phyloP scores from a whole-genome alignment of 139 green algal genomes.

The Chlorella vulgaris region DNA sequence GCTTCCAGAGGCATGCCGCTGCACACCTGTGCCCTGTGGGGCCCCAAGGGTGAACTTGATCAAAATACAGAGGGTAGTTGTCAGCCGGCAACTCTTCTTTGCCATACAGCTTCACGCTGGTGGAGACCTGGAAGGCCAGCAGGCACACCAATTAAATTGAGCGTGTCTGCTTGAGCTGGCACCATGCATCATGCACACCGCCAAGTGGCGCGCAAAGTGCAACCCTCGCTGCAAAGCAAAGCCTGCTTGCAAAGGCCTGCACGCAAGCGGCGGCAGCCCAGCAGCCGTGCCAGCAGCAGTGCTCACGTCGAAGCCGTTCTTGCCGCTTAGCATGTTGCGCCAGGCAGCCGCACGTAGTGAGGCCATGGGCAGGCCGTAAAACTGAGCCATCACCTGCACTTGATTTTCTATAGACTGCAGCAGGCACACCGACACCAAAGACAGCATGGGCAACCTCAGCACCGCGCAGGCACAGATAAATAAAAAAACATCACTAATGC shows the following conservation, averaged over 20 bases:
- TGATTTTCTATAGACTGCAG: slow-evolving; percentile 14
- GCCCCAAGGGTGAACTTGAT: slow-evolving; percentile 14
- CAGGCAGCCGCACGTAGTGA: slow-evolving; percentile 8
- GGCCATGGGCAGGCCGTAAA: slow-evolving; percentile 14
- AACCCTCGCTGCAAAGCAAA: too few species aligned
- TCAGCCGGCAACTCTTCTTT: not conserved
- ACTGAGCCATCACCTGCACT: slow-evolving; percentile 25
- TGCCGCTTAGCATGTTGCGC: not conserved
- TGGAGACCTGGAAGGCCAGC: not conserved
- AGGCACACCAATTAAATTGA: too few species aligned
- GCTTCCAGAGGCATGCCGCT: not conserved
- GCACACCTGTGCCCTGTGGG: slow-evolving; percentile 16
- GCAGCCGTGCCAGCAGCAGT: not conserved
- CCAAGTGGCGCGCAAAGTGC: too few species aligned
- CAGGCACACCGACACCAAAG: not conserved
- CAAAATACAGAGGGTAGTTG: slow-evolving; percentile 17
- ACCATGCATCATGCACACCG: not conserved
- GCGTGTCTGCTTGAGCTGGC: not conserved
- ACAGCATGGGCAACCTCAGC: not conserved
- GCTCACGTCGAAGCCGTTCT: slow-evolving; percentile 17
- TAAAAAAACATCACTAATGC: not conserved
- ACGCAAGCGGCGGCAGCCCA: not conserved
- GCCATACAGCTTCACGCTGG: slow-evolving; percentile 5
- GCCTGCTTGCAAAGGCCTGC: not conserved
- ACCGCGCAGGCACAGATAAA: not conserved